Evolutionary conservation across 805 yeast species (phyloP).

Genomic region (Candida boleticola): DNA sequence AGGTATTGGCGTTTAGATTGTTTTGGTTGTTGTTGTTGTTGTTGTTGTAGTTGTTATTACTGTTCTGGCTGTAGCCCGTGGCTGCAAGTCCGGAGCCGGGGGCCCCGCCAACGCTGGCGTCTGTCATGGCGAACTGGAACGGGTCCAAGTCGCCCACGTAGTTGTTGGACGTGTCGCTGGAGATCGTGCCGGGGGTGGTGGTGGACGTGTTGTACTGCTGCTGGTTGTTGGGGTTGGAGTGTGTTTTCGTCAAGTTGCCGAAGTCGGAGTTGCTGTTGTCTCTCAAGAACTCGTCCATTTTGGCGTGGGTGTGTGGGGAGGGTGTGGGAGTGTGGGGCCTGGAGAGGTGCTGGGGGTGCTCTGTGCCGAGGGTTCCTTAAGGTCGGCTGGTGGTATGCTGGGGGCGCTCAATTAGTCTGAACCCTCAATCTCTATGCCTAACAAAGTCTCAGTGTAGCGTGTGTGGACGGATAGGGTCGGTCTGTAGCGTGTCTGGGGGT

Average conservation of each 20-base stretch:
- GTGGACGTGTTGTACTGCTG: background rate
- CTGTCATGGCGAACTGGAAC: background rate
- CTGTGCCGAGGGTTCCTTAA: too few relatives aligned
- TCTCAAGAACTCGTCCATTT: slow-evolving; percentile 5
- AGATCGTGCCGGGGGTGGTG: slow-evolving; percentile 1
- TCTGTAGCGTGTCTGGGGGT: too few relatives aligned
- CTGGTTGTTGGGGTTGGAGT: background rate
- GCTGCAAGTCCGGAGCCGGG: too few relatives aligned
- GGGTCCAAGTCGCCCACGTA: slow-evolving; percentile 5
- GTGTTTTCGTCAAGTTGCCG: slow-evolving; percentile 1
- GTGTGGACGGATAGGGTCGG: too few relatives aligned
- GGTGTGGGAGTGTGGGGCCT: background rate
- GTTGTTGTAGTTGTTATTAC: background rate
- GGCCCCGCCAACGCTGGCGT: background rate
- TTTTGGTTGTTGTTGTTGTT: too few relatives aligned
- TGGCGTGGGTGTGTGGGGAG: background rate
- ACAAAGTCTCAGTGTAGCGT: too few relatives aligned
- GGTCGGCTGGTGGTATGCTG: too few relatives aligned
- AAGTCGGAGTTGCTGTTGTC: slow-evolving; percentile 3
- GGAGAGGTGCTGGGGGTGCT: too few relatives aligned
- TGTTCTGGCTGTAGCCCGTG: background rate
- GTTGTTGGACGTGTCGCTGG: slow-evolving; percentile 4
- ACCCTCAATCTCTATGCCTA: too few relatives aligned
- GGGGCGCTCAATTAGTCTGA: too few relatives aligned
- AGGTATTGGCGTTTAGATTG: background rate